Conservation (phyloP, 2,329 filamentous ascomycete species). For the Neofusicoccum sp. region DNA sequence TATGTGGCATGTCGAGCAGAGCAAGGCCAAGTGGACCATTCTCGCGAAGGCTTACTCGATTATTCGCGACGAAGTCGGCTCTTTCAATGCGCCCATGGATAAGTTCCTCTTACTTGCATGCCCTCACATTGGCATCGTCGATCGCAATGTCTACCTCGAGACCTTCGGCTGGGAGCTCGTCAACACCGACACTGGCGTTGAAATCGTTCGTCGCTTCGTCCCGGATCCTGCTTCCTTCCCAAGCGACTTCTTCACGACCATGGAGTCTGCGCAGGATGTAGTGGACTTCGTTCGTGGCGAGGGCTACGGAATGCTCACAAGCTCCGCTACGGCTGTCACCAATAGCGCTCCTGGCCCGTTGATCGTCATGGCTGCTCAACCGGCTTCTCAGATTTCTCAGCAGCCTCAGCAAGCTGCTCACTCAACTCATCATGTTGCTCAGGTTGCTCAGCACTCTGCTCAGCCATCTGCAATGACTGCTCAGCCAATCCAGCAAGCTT, state of each 20-base stretch:
- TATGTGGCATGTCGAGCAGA: conserved; percentile 52
- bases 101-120: conserved; percentile 48
- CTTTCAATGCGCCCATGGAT: conserved; percentile 47
- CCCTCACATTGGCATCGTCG: conserved; percentile 48
- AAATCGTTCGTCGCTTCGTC: conserved; percentile 21
- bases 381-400: background rate
- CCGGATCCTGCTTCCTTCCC: conserved; percentile 22
- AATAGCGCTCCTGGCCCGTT: background rate
- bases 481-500: background rate
- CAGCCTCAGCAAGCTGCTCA: background rate
- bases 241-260: conserved; percentile 25
- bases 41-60: conserved; percentile 57
- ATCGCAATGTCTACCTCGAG: conserved; percentile 47
- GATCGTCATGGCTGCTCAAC: conserved; percentile 1
- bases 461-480: background rate
- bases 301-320: background rate
- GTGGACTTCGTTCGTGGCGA: conserved; percentile 20
- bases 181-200: conserved; percentile 23
- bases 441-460: background rate
- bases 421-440: background rate
- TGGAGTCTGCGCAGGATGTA: conserved; percentile 36
- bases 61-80: conserved; percentile 51
- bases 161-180: conserved; percentile 46
- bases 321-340: background rate
- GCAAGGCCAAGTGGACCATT: conserved; percentile 53